Evolutionary conservation across 805 yeast genomes (phyloP).

Genomic region (Candida easanensis): DNA sequence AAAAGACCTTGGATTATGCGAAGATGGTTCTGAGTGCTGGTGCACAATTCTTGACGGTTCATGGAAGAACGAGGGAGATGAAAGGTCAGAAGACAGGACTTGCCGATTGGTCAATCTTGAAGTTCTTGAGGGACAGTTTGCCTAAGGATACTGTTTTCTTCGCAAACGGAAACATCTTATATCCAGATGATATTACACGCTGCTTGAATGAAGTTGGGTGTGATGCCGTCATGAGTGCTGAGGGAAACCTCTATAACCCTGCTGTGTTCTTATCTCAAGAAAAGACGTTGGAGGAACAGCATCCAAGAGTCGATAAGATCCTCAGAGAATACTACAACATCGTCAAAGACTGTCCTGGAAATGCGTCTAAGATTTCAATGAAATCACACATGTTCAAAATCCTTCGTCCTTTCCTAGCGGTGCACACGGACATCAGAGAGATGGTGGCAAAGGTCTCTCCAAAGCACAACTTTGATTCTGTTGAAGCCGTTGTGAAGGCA

Average conservation of each 20-base stretch:
- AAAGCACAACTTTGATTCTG: slow-evolving; percentile 43
- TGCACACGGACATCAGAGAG: slow-evolving; percentile 76
- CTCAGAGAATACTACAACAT: slow-evolving; percentile 87
- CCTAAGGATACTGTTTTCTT: slow-evolving; percentile 82
- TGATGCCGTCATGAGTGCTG: slow-evolving; percentile 97
- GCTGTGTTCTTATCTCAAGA: slow-evolving; percentile 68
- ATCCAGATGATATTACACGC: slow-evolving; percentile 76
- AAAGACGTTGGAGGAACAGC: slow-evolving; percentile 55
- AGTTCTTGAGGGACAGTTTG: slow-evolving; percentile 72
- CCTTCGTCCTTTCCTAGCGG: slow-evolving; percentile 73
- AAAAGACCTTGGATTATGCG: slow-evolving; percentile 83
- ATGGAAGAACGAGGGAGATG: slow-evolving; percentile 95
- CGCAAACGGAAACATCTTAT: slow-evolving; percentile 92
- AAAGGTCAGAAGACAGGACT: slow-evolving; percentile 95
- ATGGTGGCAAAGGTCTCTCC: slow-evolving; percentile 55
- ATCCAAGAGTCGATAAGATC: slow-evolving; percentile 81
- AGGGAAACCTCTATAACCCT: slow-evolving; percentile 91
- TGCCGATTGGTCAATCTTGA: slow-evolving; percentile 87
- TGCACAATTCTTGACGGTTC: slow-evolving; percentile 92
- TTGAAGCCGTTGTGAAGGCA: slow-evolving; percentile 53
- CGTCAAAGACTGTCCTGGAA: slow-evolving; percentile 40
- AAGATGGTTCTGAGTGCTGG: slow-evolving; percentile 88
- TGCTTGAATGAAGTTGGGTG: slow-evolving; percentile 63
- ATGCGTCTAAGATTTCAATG: slow-evolving; percentile 79
- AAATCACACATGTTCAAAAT: slow-evolving; percentile 91